These are phyloP conservation scores for Metschnikowia anglica DNA, from an alignment of 805 yeast species.

Conservation along the genomic window DNA sequence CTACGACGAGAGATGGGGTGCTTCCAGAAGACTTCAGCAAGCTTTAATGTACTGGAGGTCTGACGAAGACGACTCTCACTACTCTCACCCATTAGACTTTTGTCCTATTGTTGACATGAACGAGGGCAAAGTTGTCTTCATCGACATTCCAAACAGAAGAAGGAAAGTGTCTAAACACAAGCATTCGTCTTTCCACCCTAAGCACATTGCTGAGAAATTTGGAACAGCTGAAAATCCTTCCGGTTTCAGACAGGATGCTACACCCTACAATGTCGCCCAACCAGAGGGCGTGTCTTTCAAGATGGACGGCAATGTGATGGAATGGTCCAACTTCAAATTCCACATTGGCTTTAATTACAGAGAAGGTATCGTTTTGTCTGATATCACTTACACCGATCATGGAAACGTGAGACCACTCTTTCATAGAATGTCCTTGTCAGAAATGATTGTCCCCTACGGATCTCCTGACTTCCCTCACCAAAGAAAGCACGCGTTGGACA, in stretches of 20 bases:
- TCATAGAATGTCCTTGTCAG: slow-evolving; percentile 75
- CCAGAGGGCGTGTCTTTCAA: slow-evolving; percentile 82
- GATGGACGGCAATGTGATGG: slow-evolving; percentile 65
- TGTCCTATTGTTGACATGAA: slow-evolving; percentile 80
- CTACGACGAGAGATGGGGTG: slow-evolving; percentile 77
- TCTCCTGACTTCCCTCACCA: slow-evolving; percentile 78
- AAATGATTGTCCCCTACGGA: slow-evolving; percentile 87
- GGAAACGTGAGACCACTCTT: slow-evolving; percentile 71
- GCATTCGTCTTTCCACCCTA: slow-evolving; percentile 70
- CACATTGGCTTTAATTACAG: slow-evolving; percentile 84
- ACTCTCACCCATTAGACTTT: slow-evolving; percentile 76
- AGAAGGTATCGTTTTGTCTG: slow-evolving; percentile 79
- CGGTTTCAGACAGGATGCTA: slow-evolving; percentile 59
- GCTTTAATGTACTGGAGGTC: slow-evolving; percentile 77
- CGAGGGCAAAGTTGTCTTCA: slow-evolving; percentile 62
- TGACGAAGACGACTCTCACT: slow-evolving; percentile 73
- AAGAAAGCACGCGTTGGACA: slow-evolving; percentile 82
- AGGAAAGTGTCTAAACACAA: slow-evolving; percentile 66
- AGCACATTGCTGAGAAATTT: slow-evolving; percentile 57
- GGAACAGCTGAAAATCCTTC: slow-evolving; percentile 48
- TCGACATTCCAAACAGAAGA: slow-evolving; percentile 75
- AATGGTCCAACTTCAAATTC: slow-evolving; percentile 75
- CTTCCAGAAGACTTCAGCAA: slow-evolving; percentile 71
- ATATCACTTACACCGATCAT: slow-evolving; percentile 71
- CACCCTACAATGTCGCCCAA: slow-evolving; percentile 70